Evolutionary conservation across 805 yeast species (phyloP), one percentile per base, ranked within the genome.

Genomic region (Starmera amethionina): DNA sequence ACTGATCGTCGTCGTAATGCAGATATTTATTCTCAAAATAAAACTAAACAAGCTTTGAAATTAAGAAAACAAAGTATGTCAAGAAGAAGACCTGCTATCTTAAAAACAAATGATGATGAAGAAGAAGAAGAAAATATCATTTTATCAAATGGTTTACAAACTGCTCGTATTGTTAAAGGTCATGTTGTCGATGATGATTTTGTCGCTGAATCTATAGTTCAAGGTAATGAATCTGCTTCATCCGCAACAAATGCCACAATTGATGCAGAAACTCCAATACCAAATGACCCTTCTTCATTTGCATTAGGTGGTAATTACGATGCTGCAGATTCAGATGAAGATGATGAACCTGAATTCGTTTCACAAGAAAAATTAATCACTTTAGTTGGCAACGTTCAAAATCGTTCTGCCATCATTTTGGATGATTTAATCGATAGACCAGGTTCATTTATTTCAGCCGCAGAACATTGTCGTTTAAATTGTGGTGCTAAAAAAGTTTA

Each of bases 341-440:
- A 82, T 52, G 90, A 80, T 51, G 86, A 75, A 65, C 56, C 73
- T 65, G 60, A 59, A 14, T 62, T 61, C 19, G 52, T 50, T 4
- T 49, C 57, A 2, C 60, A 56, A 36, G 97, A 90, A 62, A 89
- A 87, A 62, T 74, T 90, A 55, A 93, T 93, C 58, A 93, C 98
- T 12, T 72, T 93, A 42, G 99, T 93, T 35, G 99, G 99, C 46
- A 94, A 90, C 59, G 98, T 93, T 38, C 79, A 84, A 49, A 82
- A 79, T 51, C 85, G 85, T 62, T 84, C 95, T 7, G 97, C 97
- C 15, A 85, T 93, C 49, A 84, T 93, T 44, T 71, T 93, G 43
- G 99, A 93, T 64, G 99, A 93, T 60, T 86, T 93, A 94, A 82
- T 93, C 53, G 98, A 93, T 59, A 87, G 93, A 59, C 96, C 96